Conservation (phyloP, 2,329 filamentous ascomycete genomes). For the Hirsutella rhossiliensis region DNA sequence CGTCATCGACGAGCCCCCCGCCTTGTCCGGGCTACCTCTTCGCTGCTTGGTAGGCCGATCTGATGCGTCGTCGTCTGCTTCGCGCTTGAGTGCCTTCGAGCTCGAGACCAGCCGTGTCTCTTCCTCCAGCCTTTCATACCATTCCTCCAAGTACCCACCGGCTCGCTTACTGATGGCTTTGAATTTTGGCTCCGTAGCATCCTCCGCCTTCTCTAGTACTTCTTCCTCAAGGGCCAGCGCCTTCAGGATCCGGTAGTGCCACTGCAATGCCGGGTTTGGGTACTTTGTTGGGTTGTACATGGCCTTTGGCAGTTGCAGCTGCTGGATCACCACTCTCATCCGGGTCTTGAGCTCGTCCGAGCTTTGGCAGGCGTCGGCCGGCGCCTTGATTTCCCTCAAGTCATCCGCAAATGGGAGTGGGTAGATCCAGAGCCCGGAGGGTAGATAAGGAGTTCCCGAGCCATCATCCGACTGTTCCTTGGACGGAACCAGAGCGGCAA, state of each 20-base stretch:
- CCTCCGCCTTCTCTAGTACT: conserved; percentile 58
- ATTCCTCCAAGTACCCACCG: conserved; percentile 66
- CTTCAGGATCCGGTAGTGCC: conserved; percentile 94
- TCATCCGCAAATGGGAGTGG: conserved; percentile 86
- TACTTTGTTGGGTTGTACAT: conserved; percentile 78
- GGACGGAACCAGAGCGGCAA: conserved; percentile 75
- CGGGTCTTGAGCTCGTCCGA: conserved; percentile 64
- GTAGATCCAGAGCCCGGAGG: conserved; percentile 79
- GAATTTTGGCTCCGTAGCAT: conserved; percentile 75
- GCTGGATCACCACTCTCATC: conserved; percentile 74
- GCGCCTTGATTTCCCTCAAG: conserved; percentile 60
- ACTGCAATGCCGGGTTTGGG: conserved; percentile 85
- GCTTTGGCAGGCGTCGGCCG: conserved; percentile 36
- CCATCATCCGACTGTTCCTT: conserved; percentile 51
- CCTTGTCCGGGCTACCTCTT: conserved; percentile 21
- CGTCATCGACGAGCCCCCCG: conserved; percentile 22
- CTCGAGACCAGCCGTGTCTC: conserved; percentile 29
- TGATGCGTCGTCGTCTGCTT: conserved; percentile 29
- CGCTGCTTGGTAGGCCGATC: conserved; percentile 34
- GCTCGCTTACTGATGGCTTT: conserved; percentile 83
- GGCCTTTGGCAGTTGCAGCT: conserved; percentile 77
- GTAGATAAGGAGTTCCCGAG: conserved; percentile 56
- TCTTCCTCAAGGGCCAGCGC: conserved; percentile 87
- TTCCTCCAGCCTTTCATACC: conserved; percentile 56
- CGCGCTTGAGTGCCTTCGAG: conserved; percentile 36